phyloP scores from a whole-genome alignment of 495 filamentous ascomycete species.

The Chaetomium fimeti region DNA sequence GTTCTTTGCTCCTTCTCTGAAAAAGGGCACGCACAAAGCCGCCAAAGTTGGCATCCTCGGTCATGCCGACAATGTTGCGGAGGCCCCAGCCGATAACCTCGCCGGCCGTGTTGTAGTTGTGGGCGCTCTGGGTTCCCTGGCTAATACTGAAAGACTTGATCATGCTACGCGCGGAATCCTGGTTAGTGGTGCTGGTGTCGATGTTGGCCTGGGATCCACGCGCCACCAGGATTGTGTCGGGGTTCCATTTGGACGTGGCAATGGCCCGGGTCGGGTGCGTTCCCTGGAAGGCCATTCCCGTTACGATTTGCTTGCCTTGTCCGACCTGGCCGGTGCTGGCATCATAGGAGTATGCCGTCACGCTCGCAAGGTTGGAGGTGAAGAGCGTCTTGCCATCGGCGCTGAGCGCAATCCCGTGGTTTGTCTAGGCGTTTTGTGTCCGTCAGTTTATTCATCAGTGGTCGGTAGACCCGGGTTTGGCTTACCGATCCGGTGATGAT shows the following conservation, averaged over 20 bases:
- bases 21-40: slow-evolving; percentile 42
- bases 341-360: slow-evolving; percentile 60
- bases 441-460: background rate
- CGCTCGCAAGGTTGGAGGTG: slow-evolving; percentile 54
- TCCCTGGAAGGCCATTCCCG: slow-evolving; percentile 50
- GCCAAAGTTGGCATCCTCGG: slow-evolving; percentile 56
- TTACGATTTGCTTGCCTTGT: slow-evolving; percentile 48
- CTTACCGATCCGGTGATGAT: slow-evolving; percentile 43
- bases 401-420: slow-evolving; percentile 62
- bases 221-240: slow-evolving; percentile 54
- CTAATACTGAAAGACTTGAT: slow-evolving; percentile 59
- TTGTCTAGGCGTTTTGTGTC: slow-evolving; percentile 42
- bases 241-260: slow-evolving; percentile 49
- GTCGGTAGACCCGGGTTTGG: background rate
- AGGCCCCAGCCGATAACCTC: slow-evolving; percentile 63
- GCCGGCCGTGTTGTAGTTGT: slow-evolving; percentile 52
- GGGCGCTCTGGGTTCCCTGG: slow-evolving; percentile 33
- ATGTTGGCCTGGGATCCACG: slow-evolving; percentile 59
- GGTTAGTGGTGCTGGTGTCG: slow-evolving; percentile 47
- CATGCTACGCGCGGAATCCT: slow-evolving; percentile 53
- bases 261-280: slow-evolving; percentile 59
- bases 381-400: slow-evolving; percentile 61
- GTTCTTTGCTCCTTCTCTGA: background rate
- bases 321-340: slow-evolving; percentile 44
- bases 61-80: slow-evolving; percentile 64